Percentiles rank a stretch among this genome's conserved stretches.
phyloP scores from a whole-genome alignment of 2,329 filamentous ascomycete genomes.

The Penicillium brevicompactum region DNA sequence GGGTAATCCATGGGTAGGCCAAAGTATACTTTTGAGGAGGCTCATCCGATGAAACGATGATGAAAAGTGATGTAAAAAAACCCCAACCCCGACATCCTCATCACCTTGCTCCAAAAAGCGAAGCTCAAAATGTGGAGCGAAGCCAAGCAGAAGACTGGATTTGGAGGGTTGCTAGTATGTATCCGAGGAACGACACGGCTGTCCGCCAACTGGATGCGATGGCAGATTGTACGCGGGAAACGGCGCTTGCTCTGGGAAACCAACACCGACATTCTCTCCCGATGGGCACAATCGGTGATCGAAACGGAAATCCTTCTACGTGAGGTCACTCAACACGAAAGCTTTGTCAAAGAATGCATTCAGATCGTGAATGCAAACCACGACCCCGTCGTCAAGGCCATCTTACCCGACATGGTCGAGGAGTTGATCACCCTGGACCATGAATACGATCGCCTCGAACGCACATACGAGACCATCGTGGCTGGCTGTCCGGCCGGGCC shows the following conservation, averaged over 20 bases:
- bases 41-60: neutral
- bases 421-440: slow-evolving; percentile 5
- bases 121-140: neutral
- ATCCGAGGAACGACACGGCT: neutral
- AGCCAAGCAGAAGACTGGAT: neutral
- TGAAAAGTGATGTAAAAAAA: slow-evolving; percentile 12
- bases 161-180: neutral
- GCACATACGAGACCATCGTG: neutral
- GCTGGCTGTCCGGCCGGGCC: slow-evolving; percentile 3
- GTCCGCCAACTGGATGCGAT: neutral
- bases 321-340: slow-evolving; percentile 4
- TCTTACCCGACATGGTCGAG: slow-evolving; percentile 1
- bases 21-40: neutral
- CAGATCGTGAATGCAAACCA: neutral
- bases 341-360: slow-evolving; percentile 3
- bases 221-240: slow-evolving; percentile 5
- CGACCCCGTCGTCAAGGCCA: neutral
- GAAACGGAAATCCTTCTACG: slow-evolving; percentile 5
- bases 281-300: slow-evolving; percentile 10
- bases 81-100: no score
- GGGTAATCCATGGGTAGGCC: neutral
- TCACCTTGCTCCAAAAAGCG: neutral
- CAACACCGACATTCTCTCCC: neutral
- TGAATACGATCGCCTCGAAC: slow-evolving; percentile 2
- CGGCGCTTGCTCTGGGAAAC: slow-evolving; percentile 9